Conservation (phyloP, 768 basidiomycete genomes). For the Hydnum rufescens region DNA sequence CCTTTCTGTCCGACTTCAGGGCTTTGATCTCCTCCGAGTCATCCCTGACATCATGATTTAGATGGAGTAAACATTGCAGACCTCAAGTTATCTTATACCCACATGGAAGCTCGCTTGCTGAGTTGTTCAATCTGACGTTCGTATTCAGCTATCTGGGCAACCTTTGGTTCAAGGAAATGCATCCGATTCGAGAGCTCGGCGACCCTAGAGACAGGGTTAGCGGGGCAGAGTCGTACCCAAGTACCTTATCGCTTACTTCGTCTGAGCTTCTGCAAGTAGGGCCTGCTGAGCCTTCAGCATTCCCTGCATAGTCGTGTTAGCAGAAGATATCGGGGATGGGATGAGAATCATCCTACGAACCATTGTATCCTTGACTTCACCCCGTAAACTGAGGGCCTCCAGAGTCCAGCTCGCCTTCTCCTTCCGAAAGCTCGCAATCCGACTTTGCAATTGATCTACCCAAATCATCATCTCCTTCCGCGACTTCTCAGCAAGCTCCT, state of each 20-base stretch:
- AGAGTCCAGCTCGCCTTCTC: slow-evolving; percentile 60
- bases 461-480: slow-evolving; percentile 70
- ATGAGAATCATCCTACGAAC: slow-evolving; percentile 20
- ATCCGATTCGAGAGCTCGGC: slow-evolving; percentile 54
- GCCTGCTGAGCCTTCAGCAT: slow-evolving; percentile 14
- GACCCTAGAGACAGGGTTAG: slow-evolving; percentile 32
- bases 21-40: slow-evolving; percentile 16
- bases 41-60: slow-evolving; percentile 30
- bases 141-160: slow-evolving; percentile 64
- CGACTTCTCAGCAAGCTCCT: slow-evolving; percentile 46
- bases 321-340: background rate
- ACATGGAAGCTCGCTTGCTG: slow-evolving; percentile 52
- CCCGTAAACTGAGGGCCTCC: slow-evolving; percentile 48
- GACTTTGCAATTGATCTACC: slow-evolving; percentile 64
- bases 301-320: background rate
- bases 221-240: too few species aligned
- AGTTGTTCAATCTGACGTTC: slow-evolving; percentile 76
- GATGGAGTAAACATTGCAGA: background rate
- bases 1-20: slow-evolving; percentile 42
- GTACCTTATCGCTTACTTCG: slow-evolving; percentile 14
- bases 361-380: slow-evolving; percentile 49
- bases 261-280: slow-evolving; percentile 17
- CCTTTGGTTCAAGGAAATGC: slow-evolving; percentile 64
- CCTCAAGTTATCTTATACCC: slow-evolving; percentile 20
- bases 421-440: slow-evolving; percentile 51